Base-by-base conservation (phyloP, 1,284 basidiomycete genomes). In the Thelephora terrestris region DNA sequence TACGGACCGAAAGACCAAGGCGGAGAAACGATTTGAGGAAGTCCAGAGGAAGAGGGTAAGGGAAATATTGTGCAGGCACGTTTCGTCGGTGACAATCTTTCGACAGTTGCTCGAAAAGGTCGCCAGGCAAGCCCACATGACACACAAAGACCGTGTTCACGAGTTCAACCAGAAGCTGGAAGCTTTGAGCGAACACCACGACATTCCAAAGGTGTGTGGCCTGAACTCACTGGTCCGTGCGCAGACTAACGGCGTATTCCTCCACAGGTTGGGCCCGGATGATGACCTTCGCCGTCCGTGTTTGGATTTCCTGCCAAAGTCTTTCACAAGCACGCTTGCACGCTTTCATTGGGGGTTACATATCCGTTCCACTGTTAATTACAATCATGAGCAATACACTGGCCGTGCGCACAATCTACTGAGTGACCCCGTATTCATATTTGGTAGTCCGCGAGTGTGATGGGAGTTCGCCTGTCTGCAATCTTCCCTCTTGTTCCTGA, bases 121-220 rank as follows among this genome's bases (percentile, higher is more conserved):
- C 21, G 76, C 78, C 27, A 91, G 83, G 65, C 65, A 89, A 58
- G 94, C 94, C 0, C 73, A 74, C 57, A 88, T 85, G 68, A 91
- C 90, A 7, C 95, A 99, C 69, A 97, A 97, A 68, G 95, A 99
- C 53, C 84, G 93, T 45, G 93, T 99, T 20, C 81, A 81, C 52
- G 89, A 93, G 61, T 91, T 93, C 61, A 99, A 99, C 64, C 63
- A 76, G 27, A 90, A 96, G 62, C 73, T 99, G 6, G 93, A 94
- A 63, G 71, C 78, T 46, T 77, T 96, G 51, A 88, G 85, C 61
- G 91, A 94, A 69, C 91, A 94, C 72, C 88, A 94, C 63, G 91
- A 94, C 63, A 92, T 94, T 57, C 91, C 91, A 37, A 92, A 92
- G 74, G 90, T 85, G 61, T 54, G 64, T 55, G 27, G 52, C 55